Conservation (phyloP, 2,329 filamentous ascomycete species). For the Truncatella angustata region DNA sequence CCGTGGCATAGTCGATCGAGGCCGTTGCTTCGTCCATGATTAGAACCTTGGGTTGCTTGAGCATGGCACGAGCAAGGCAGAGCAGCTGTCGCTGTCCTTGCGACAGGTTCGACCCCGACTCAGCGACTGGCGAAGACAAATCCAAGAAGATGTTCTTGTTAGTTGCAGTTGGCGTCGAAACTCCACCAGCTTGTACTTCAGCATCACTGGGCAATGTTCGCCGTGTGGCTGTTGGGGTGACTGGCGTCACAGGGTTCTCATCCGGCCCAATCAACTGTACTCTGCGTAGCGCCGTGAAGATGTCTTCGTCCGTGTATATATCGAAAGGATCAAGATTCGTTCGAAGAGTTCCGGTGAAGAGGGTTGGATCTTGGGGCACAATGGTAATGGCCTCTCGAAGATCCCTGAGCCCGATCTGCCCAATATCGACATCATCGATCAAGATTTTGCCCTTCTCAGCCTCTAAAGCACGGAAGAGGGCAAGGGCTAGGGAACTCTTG, state of each 20-base stretch:
- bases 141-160: constrained; percentile 97
- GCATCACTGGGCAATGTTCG: constrained; percentile 9
- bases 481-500: constrained; percentile 91
- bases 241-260: constrained; percentile 30
- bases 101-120: constrained; percentile 91
- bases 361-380: constrained; percentile 92
- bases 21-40: constrained; percentile 99
- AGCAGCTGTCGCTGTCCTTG: constrained; percentile 95
- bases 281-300: constrained; percentile 80
- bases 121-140: constrained; percentile 76
- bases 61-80: constrained; percentile 86
- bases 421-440: constrained; percentile 89
- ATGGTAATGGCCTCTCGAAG: constrained; percentile 93
- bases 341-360: constrained; percentile 89
- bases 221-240: constrained; percentile 18
- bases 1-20: constrained; percentile 94
- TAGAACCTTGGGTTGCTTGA: constrained; percentile 89
- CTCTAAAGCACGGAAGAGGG: constrained; percentile 90
- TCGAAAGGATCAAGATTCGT: constrained; percentile 92
- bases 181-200: constrained; percentile 15
- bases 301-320: constrained; percentile 83
- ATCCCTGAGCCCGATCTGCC: constrained; percentile 86
- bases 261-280: constrained; percentile 79
- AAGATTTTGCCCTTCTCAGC: constrained; percentile 86
- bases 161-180: constrained; percentile 45